Base-by-base conservation (phyloP, 1,284 basidiomycete species). In the Cryptococcus deneoformans region DNA sequence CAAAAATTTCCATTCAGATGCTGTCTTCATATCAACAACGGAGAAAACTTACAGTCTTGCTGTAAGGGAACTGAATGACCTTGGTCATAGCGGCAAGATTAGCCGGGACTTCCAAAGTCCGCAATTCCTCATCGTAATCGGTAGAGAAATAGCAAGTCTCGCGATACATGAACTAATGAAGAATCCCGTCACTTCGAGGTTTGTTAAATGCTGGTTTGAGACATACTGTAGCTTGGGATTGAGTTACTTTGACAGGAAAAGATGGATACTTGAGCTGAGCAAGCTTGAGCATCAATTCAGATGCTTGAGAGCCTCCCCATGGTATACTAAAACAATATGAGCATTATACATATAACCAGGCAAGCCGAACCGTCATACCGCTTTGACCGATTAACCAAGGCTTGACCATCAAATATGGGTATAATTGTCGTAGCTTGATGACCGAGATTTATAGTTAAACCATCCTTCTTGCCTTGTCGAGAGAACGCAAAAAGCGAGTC, bases 261-360 rank as follows among this genome's bases (percentile, higher is more conserved):
- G 83, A 88, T 12, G 96, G 90, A 71, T 99, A 98, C 75, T 99
- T 99, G 56, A 99, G 84, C 73, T 98, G 94, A 40, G 93, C 85
- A 6, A 95, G 85, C 69, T 93, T 94, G 56, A 96, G 84, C 50
- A 99, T 82, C 66, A 96, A 89, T 50, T 99, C 95, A 0, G 90
- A 85, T 0, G 92, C 87, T 69, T 96, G 93, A 0, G 86, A 84
- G 8, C 90, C 87, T 38, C 96, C 95, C 90, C 92, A 99, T 2
- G 90, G 89, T 76, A 99, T 58, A 2, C 20, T 34, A 36, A 46
- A 29, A 24, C 29, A 4, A 34, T 29, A 49, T 61, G 52, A 54
- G 48, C 44, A 44, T 4, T 34, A 16, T 9, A 12, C n/a, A 3
- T 29, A 6, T 48, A 49, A n/a, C 51, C 20, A 38, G 34, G 44